These are phyloP conservation scores for Rhytidhysteron rufulum DNA, from an alignment of 2,329 filamentous ascomycete genomes.

Conservation along the genomic window DNA sequence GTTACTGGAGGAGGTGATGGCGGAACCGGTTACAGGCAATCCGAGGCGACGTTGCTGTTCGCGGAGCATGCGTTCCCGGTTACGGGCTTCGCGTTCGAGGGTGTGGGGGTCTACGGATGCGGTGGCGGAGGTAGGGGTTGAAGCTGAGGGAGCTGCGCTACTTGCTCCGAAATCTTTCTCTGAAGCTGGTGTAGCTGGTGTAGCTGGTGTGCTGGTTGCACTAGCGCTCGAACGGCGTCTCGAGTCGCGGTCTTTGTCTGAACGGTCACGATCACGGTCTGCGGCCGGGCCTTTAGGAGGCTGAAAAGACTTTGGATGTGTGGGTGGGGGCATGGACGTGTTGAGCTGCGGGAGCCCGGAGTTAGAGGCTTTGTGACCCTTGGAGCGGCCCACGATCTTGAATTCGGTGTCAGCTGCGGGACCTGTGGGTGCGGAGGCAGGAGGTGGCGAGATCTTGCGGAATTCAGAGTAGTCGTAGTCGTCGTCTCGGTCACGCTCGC, in stretches of 20 bases:
- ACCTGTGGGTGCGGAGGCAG: constrained; percentile 31
- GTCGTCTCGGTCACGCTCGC: constrained; percentile 36
- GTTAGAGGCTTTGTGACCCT: constrained; percentile 20
- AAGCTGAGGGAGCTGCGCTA: constrained; percentile 6
- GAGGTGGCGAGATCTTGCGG: constrained; percentile 22
- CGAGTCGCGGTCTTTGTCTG: constrained; percentile 14
- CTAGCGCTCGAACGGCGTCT: constrained; percentile 11
- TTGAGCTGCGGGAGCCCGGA: constrained; percentile 6
- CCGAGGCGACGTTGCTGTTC: constrained; percentile 58
- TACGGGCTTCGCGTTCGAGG: constrained; percentile 63
- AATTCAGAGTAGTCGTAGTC: constrained; percentile 1
- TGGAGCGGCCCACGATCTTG: constrained; percentile 43
- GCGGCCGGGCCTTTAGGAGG: constrained; percentile 35
- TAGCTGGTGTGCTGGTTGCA: constrained; percentile 13
- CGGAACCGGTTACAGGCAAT: constrained; percentile 1
- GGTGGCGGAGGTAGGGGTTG: constrained; percentile 10
- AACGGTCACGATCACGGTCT: constrained; percentile 25
- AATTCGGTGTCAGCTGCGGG: constrained; percentile 42
- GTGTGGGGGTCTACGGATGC: constrained; percentile 57
- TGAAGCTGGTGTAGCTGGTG: constrained; percentile 6
- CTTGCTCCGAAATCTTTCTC: constrained; percentile 26
- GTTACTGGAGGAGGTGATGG: neutral
- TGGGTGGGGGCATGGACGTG: constrained; percentile 33
- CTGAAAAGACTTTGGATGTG: constrained; percentile 30
- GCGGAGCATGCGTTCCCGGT: constrained; percentile 63